Evolutionary conservation across 306 rosid genomes (phyloP).

Genomic region (Castanopsis chinensis): DNA sequence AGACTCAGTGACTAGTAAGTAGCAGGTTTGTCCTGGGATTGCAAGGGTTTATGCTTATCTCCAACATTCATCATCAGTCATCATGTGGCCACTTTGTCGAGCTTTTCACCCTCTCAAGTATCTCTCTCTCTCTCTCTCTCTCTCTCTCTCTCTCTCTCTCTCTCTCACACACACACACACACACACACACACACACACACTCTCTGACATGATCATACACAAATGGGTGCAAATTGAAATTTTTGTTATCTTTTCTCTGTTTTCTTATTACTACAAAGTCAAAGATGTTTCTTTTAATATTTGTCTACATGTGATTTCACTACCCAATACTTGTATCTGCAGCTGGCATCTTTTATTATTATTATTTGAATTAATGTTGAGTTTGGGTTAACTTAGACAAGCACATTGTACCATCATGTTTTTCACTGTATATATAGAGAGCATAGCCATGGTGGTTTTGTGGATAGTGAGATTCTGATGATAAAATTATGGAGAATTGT

Average conservation of each 20-base stretch:
- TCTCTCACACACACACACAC: not conserved
- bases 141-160: no score
- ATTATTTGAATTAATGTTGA: not conserved
- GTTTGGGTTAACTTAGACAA: no score
- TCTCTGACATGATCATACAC: no score
- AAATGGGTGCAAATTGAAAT: not conserved
- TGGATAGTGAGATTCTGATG: no score
- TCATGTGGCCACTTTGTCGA: conserved; percentile 13
- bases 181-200: not conserved
- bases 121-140: no score
- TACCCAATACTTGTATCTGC: not conserved
- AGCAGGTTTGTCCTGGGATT: not conserved
- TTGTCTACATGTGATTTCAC: not conserved
- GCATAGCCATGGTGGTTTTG: no score
- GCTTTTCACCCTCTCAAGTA: conserved; percentile 7
- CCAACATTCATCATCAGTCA: not conserved
- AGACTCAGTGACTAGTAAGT: not conserved
- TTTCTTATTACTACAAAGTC: not conserved
- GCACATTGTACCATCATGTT: no score
- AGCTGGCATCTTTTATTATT: not conserved
- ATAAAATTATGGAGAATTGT: no score
- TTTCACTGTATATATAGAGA: no score
- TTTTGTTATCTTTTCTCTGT: not conserved
- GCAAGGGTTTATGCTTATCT: not conserved
- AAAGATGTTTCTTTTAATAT: no score